Conservation (phyloP, 1,284 basidiomycete species). For the Violaceomyces palustris region DNA sequence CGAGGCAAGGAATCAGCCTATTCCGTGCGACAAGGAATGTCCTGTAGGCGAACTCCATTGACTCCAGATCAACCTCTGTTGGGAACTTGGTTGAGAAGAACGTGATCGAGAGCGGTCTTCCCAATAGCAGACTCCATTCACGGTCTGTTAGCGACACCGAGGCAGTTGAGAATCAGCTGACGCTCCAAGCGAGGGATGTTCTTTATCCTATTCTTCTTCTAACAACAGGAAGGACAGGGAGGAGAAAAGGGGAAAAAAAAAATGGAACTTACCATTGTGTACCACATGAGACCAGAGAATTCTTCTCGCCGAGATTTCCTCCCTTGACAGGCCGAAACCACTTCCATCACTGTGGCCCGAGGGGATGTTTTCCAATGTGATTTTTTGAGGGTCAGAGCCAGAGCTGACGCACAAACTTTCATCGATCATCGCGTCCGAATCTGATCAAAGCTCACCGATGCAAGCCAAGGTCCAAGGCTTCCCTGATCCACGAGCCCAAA, state of each 20-base stretch:
- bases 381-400: too few relatives aligned
- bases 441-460: too few relatives aligned
- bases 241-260: too few relatives aligned
- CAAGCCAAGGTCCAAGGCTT: constrained; percentile 23
- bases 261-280: constrained; percentile 25
- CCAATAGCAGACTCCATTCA: constrained; percentile 30
- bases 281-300: constrained; percentile 33
- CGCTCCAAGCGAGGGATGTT: too few relatives aligned
- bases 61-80: constrained; percentile 23
- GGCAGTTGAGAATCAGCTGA: too few relatives aligned
- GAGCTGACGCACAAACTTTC: too few relatives aligned
- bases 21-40: constrained; percentile 24
- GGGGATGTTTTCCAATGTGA: too few relatives aligned
- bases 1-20: constrained; percentile 20
- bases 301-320: constrained; percentile 19
- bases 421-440: too few relatives aligned
- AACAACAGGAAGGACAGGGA: too few relatives aligned
- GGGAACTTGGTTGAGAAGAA: constrained; percentile 29
- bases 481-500: constrained; percentile 27
- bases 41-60: constrained; percentile 24
- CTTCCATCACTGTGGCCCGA: too few relatives aligned
- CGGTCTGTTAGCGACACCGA: too few relatives aligned
- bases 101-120: constrained; percentile 25
- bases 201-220: too few relatives aligned
- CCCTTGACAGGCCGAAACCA: constrained; percentile 26